A percentile compares a stretch with the other conserved stretches of the same genome.
phyloP scores from a whole-genome alignment of 495 filamentous ascomycete genomes.

The Sphaerosporella brunnea region DNA sequence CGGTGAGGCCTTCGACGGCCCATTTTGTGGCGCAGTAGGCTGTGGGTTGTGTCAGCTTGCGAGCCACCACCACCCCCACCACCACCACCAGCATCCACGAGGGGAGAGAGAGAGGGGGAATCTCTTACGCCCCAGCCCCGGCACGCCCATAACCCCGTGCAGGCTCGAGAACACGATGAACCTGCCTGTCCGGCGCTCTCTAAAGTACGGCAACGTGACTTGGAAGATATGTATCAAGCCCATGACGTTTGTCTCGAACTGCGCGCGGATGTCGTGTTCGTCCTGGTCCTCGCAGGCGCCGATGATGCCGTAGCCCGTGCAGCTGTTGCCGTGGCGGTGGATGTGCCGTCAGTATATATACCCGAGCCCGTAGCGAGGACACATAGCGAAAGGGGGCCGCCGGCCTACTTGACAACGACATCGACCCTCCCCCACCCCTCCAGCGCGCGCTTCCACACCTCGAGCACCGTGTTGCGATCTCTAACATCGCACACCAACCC shows the following conservation, averaged over 20 bases:
- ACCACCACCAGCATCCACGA: no score
- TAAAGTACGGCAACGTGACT: slow-evolving; percentile 73
- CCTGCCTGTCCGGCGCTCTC: slow-evolving; percentile 49
- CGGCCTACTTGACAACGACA: slow-evolving; percentile 77
- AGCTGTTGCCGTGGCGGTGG: no score
- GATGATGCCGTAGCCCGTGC: slow-evolving; percentile 47
- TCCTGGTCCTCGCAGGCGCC: slow-evolving; percentile 94
- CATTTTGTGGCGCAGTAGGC: slow-evolving; percentile 92
- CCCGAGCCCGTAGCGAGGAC: slow-evolving; percentile 23
- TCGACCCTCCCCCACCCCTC: slow-evolving; percentile 65
- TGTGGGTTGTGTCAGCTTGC: background rate
- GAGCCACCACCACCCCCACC: no score
- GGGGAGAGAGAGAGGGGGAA: background rate
- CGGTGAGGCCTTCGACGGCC: slow-evolving; percentile 83
- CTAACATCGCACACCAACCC: slow-evolving; percentile 80
- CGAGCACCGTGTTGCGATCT: slow-evolving; percentile 54
- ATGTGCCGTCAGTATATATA: slow-evolving; percentile 4
- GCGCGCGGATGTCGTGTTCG: slow-evolving; percentile 81
- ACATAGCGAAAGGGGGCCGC: slow-evolving; percentile 15
- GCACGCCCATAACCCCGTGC: slow-evolving; percentile 72
- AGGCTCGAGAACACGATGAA: slow-evolving; percentile 92
- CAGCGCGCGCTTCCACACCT: slow-evolving; percentile 50
- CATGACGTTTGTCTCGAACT: slow-evolving; percentile 95
- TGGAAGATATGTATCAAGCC: slow-evolving; percentile 88
- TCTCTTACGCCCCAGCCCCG: slow-evolving; percentile 49